A percentile compares a stretch with the other conserved stretches of the same genome.
phyloP scores from a whole-genome alignment of 345 rosid genomes.

The Turritis glabra region DNA sequence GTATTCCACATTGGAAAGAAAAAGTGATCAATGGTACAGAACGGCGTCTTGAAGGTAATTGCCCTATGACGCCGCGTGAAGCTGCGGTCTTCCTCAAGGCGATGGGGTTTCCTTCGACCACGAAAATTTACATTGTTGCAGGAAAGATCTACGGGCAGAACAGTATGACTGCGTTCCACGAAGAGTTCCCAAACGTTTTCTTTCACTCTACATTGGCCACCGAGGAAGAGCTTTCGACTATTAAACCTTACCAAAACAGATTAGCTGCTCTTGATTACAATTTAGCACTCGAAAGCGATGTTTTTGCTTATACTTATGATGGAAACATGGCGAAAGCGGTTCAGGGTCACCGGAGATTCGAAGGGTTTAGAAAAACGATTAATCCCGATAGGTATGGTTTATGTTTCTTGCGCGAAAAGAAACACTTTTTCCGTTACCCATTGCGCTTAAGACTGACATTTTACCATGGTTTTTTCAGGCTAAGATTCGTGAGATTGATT shows the following conservation, averaged over 20 bases:
- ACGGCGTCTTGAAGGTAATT: slow-evolving; percentile 48
- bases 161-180: slow-evolving; percentile 47
- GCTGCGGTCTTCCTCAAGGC: slow-evolving; percentile 66
- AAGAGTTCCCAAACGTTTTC: slow-evolving; percentile 55
- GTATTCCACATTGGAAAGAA: slow-evolving; percentile 59
- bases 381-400: slow-evolving; percentile 60
- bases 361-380: slow-evolving; percentile 73
- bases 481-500: slow-evolving; percentile 54
- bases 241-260: slow-evolving; percentile 49
- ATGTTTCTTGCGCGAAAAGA: not conserved
- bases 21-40: slow-evolving; percentile 53
- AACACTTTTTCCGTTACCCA: not conserved
- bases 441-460: not conserved
- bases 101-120: slow-evolving; percentile 58
- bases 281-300: slow-evolving; percentile 63
- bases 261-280: slow-evolving; percentile 73
- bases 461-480: slow-evolving; percentile 40
- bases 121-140: slow-evolving; percentile 68
- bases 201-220: slow-evolving; percentile 59
- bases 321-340: slow-evolving; percentile 90
- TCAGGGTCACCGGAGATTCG: slow-evolving; percentile 63
- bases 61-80: slow-evolving; percentile 84
- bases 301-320: slow-evolving; percentile 62
- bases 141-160: slow-evolving; percentile 63
- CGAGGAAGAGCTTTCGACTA: slow-evolving; percentile 50